Evolutionary conservation across 495 filamentous ascomycete genomes (phyloP).

Genomic region (Chaetomium cochliodes): DNA sequence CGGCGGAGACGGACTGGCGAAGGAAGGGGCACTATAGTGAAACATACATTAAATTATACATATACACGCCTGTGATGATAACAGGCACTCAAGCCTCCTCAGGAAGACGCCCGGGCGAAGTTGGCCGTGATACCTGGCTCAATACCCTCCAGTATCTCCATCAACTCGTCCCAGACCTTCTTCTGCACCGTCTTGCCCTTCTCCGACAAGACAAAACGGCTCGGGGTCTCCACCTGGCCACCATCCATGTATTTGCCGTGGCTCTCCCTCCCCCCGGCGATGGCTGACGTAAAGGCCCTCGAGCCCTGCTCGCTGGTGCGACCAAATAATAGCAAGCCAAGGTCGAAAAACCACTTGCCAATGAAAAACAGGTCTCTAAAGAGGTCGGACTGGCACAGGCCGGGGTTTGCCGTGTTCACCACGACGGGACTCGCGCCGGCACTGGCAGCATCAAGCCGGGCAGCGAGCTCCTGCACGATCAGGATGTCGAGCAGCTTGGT

Average conservation of each 20-base stretch:
- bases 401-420: constrained; percentile 55
- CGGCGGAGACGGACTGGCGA: neutral
- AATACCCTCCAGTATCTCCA: constrained; percentile 35
- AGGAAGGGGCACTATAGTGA: neutral
- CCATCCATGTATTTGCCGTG: constrained; percentile 52
- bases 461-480: constrained; percentile 48
- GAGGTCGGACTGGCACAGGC: constrained; percentile 50
- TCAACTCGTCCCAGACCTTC: constrained; percentile 34
- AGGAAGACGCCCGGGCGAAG: constrained; percentile 9
- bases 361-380: constrained; percentile 35
- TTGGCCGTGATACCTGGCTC: constrained; percentile 32
- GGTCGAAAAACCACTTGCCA: constrained; percentile 21
- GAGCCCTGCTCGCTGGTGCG: constrained; percentile 51
- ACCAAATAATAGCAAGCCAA: constrained; percentile 37
- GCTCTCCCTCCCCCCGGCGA: constrained; percentile 39
- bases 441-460: constrained; percentile 20
- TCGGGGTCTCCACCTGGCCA: constrained; percentile 24
- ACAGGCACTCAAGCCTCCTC: neutral
- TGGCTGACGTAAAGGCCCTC: constrained; percentile 46
- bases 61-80: neutral
- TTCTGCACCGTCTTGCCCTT: constrained; percentile 32
- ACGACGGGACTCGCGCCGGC: constrained; percentile 43
- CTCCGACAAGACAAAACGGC: constrained; percentile 28
- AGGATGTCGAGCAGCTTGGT: constrained; percentile 56
- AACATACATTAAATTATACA: neutral